A percentile compares a stretch with the other conserved stretches of the same genome.
Evolutionary conservation across 495 filamentous ascomycete genomes (phyloP).

Genomic region (Hyaloscypha finlandica): DNA sequence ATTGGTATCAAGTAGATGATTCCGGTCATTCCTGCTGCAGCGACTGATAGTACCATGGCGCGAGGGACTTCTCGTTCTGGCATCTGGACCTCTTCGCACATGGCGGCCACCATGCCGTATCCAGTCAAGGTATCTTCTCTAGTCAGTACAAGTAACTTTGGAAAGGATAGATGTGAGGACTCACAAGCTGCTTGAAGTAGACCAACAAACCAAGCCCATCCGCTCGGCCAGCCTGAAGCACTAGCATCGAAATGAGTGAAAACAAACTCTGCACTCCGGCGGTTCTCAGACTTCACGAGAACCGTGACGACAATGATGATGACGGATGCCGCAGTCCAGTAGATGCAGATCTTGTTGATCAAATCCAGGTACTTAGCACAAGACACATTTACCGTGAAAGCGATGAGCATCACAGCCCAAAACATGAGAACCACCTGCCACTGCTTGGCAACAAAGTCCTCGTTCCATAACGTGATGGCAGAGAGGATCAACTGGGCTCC

Average conservation of each 20-base stretch:
- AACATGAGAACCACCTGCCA: slow-evolving; percentile 68
- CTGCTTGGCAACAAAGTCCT: slow-evolving; percentile 59
- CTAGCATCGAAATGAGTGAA: slow-evolving; percentile 63
- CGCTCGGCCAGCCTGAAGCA: slow-evolving; percentile 54
- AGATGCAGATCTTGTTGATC: slow-evolving; percentile 69
- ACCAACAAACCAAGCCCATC: slow-evolving; percentile 56
- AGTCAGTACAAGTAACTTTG: slow-evolving; percentile 40
- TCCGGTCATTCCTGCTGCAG: slow-evolving; percentile 58
- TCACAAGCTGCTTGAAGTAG: slow-evolving; percentile 43
- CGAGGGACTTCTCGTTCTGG: slow-evolving; percentile 59
- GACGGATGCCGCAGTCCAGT: slow-evolving; percentile 63
- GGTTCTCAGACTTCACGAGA: slow-evolving; percentile 56
- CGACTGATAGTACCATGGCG: slow-evolving; percentile 61
- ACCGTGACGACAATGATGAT: slow-evolving; percentile 61
- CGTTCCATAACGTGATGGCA: slow-evolving; percentile 62
- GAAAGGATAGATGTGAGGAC: background rate
- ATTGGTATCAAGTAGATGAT: slow-evolving; percentile 63
- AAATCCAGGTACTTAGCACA: slow-evolving; percentile 57
- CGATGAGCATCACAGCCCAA: slow-evolving; percentile 61
- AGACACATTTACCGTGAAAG: slow-evolving; percentile 60
- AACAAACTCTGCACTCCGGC: slow-evolving; percentile 56
- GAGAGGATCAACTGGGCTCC: slow-evolving; percentile 63
- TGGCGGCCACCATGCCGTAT: slow-evolving; percentile 61
- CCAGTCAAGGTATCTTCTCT: slow-evolving; percentile 58
- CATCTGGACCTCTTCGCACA: slow-evolving; percentile 57